phyloP scores from a whole-genome alignment of 129 eudicot species.

The Artemisia argyi region DNA sequence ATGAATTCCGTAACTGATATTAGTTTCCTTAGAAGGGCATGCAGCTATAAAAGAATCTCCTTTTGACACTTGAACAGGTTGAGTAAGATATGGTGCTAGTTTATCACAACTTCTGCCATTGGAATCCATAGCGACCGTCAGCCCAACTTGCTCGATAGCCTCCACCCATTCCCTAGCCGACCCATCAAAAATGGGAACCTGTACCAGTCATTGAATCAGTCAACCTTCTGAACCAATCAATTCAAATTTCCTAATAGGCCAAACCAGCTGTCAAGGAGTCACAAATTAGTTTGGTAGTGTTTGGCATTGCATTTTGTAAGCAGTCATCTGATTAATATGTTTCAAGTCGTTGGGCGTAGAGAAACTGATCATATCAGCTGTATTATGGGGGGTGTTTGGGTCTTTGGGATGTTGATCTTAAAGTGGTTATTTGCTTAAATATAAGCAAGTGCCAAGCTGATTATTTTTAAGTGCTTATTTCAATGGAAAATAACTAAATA shows the following conservation, averaged over 20 bases:
- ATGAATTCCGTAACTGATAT: constrained; percentile 71
- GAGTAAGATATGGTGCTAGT: constrained; percentile 77
- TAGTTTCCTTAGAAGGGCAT: constrained; percentile 54
- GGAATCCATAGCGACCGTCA: constrained; percentile 62
- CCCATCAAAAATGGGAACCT: constrained; percentile 97
- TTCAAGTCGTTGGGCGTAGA: not conserved
- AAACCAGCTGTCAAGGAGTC: not conserved
- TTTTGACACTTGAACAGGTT: constrained; percentile 66
- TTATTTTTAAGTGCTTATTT: too few species aligned
- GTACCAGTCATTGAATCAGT: constrained; percentile 21
- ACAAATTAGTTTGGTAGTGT: not conserved
- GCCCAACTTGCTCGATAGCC: constrained; percentile 71
- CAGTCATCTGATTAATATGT: too few species aligned
- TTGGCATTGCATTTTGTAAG: too few species aligned
- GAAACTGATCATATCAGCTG: too few species aligned
- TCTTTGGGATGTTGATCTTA: too few species aligned
- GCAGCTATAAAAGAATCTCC: constrained; percentile 73
- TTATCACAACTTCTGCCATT: constrained; percentile 58
- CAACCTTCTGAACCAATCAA: too few species aligned
- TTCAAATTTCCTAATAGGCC: too few species aligned
- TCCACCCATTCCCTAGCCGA: constrained; percentile 94
- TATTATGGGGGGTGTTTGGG: too few species aligned
- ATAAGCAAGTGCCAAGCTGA: too few species aligned
- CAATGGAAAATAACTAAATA: too few species aligned
- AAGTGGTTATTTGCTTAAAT: too few species aligned